These are phyloP conservation scores for Abrus precatorius DNA, from an alignment of 306 rosid species.

Conservation along the genomic window DNA sequence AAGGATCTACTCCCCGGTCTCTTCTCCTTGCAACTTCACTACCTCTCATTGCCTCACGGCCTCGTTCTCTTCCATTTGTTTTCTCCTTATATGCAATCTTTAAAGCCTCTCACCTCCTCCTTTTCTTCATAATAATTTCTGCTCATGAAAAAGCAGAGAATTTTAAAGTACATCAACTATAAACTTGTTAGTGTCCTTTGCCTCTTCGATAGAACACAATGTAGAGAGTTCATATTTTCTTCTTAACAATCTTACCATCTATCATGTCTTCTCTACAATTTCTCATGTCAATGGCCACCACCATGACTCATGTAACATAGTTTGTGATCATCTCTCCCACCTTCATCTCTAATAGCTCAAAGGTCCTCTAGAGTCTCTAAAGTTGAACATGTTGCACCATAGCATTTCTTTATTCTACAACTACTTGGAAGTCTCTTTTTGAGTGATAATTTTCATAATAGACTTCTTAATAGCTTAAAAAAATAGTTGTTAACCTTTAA, in stretches of 20 bases:
- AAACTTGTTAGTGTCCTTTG: not conserved
- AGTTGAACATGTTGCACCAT: not conserved
- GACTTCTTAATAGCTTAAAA: too few relatives aligned
- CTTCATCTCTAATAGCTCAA: not conserved
- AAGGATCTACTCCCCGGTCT: too few relatives aligned
- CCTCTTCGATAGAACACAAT: too few relatives aligned
- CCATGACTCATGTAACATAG: not conserved
- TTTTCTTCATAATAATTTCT: too few relatives aligned
- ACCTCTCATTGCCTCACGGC: too few relatives aligned
- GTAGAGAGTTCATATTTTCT: too few relatives aligned
- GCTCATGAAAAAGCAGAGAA: too few relatives aligned
- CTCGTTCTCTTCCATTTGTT: too few relatives aligned
- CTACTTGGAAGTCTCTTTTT: not conserved
- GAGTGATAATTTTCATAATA: not conserved
- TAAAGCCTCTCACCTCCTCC: too few relatives aligned
- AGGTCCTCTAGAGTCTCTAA: not conserved
- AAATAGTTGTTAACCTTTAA: too few relatives aligned
- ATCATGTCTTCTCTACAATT: not conserved
- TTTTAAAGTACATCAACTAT: not conserved
- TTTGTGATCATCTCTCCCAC: not conserved
- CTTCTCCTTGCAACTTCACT: too few relatives aligned
- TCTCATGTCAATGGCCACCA: not conserved
- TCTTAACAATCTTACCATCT: not conserved
- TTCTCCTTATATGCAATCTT: too few relatives aligned
- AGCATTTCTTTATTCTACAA: not conserved